Evolutionary conservation across 139 green algal genomes (phyloP), one percentile per base, ranked within the genome.

Genomic region (Chlamydomonas sp.): DNA sequence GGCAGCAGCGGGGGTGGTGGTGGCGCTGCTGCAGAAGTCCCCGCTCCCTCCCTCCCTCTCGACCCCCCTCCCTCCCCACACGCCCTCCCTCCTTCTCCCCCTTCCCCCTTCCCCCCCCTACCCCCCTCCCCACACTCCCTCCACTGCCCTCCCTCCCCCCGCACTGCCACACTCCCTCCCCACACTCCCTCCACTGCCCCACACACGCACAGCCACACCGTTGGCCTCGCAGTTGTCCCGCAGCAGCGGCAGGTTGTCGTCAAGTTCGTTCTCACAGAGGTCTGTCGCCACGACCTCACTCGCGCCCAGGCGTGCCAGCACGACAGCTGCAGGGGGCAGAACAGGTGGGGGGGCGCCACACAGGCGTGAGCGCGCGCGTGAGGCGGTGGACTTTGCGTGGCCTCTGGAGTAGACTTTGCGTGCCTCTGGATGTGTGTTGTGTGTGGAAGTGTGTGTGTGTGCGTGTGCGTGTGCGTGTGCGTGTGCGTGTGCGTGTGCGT

Each of bases 231-330:
- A 76, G 58, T 91, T 91, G 8, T 73, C 48, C 1, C 33, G 35
- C 54, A 91, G 68, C 50, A 91, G 77, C 2, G 77, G 68, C 37
- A 91, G 70, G 69, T 91, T 91, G 26, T 70, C 71, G 3, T 8
- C 49, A 49, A 91, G 73, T n/a, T n/a, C n/a, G n/a, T n/a, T n/a
- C n/a, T n/a, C n/a, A n/a, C n/a, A n/a, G n/a, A n/a, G n/a, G 70
- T 91, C 85, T 10, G 83, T 90, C 10, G 77, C 76, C 6, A 77
- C 72, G 0, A 84, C 80, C 3, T 67, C 30, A 16, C 10, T 35
- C 5, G 76, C 81, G 16, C 84, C 81, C 48, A 86, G 71, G 37
- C 38, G 70, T 3, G 64, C 64, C 39, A 85, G 35, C 0, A 80
- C 79, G 30, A 87, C 64, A 30, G 67, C 81, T 87, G 81, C 74